These are phyloP conservation scores for Capsicum baccatum DNA, from an alignment of 257 asterid genomes.

Conservation along the genomic window DNA sequence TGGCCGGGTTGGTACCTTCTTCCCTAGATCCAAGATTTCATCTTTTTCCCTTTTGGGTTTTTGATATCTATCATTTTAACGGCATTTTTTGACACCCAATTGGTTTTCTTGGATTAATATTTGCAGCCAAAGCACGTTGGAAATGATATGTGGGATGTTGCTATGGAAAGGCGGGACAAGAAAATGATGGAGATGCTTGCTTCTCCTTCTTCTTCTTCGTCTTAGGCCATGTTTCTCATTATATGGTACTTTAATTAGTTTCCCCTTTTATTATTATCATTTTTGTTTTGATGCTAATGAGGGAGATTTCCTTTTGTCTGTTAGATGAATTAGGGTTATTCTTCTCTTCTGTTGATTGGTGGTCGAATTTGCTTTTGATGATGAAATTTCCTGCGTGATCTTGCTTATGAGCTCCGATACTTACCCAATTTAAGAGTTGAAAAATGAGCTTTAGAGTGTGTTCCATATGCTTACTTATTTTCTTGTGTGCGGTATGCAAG, in stretches of 20 bases:
- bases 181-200: slow-evolving; percentile 72
- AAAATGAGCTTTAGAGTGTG: not conserved
- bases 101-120: not conserved
- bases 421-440: not conserved
- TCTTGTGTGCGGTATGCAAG: too few relatives aligned
- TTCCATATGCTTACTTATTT: too few relatives aligned
- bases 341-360: not conserved
- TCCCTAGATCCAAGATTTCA: not conserved
- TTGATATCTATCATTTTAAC: not conserved
- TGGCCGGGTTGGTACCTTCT: slow-evolving; percentile 82
- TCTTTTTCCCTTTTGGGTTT: not conserved
- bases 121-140: slow-evolving; percentile 95
- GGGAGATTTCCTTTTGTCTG: not conserved
- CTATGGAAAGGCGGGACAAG: slow-evolving; percentile 92
- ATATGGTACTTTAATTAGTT: slow-evolving; percentile 20
- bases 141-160: slow-evolving; percentile 81
- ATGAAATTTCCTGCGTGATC: not conserved
- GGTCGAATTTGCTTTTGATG: not conserved
- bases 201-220: slow-evolving; percentile 47
- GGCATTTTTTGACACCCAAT: not conserved
- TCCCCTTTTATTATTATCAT: not conserved
- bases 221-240: not conserved
- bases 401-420: not conserved
- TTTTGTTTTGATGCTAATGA: not conserved
- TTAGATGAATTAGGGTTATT: not conserved